Conservation (phyloP, 2,329 filamentous ascomycete species). For the Lecanicillium sp. region DNA sequence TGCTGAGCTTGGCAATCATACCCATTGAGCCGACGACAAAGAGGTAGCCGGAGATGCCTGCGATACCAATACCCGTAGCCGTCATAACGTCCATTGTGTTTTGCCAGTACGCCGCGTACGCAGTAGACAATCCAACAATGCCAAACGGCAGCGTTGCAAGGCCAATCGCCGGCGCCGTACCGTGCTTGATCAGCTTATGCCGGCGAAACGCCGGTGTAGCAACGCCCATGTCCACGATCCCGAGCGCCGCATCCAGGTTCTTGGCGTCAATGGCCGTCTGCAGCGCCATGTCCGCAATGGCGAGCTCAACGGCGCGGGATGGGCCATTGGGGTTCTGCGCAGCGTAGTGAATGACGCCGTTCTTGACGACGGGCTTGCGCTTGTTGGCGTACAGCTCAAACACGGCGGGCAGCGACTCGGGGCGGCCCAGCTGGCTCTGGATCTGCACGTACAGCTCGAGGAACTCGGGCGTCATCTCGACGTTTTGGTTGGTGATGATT, state of each 20-base stretch:
- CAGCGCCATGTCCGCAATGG: slow-evolving; percentile 65
- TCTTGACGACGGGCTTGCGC: slow-evolving; percentile 56
- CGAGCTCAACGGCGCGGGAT: slow-evolving; percentile 63
- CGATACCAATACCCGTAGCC: slow-evolving; percentile 72
- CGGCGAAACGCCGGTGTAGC: slow-evolving; percentile 58
- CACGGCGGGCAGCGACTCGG: slow-evolving; percentile 70
- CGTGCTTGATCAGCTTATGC: slow-evolving; percentile 58
- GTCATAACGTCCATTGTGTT: slow-evolving; percentile 69
- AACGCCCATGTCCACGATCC: slow-evolving; percentile 65
- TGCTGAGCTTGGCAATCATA: slow-evolving; percentile 73
- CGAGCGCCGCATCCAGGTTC: slow-evolving; percentile 70
- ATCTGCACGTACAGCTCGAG: slow-evolving; percentile 69
- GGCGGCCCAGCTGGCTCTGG: slow-evolving; percentile 64
- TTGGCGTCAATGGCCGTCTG: slow-evolving; percentile 71
- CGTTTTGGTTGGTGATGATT: slow-evolving; percentile 64
- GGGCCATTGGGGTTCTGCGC: slow-evolving; percentile 60
- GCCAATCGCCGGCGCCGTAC: slow-evolving; percentile 50
- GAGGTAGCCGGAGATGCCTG: slow-evolving; percentile 76
- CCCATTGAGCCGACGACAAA: slow-evolving; percentile 75
- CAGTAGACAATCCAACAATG: slow-evolving; percentile 60
- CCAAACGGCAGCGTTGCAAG: slow-evolving; percentile 56
- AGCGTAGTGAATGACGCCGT: slow-evolving; percentile 51
- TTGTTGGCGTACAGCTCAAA: slow-evolving; percentile 82
- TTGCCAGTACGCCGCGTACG: slow-evolving; percentile 33
- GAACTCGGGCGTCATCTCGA: slow-evolving; percentile 70